phyloP scores from a whole-genome alignment of 106 monocot species.

The Allium cepa region DNA sequence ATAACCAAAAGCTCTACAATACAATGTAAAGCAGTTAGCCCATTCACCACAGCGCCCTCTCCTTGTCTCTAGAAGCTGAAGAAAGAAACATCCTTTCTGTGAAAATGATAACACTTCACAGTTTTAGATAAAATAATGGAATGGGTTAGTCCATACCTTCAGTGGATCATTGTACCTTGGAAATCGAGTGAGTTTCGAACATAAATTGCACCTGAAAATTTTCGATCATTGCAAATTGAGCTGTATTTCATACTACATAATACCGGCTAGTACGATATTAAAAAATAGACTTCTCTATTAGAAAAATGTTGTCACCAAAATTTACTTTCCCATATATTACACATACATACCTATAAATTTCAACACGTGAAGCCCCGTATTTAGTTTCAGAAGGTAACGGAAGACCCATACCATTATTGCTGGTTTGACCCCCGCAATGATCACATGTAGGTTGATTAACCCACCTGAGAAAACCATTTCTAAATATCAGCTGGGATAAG shows the following conservation, averaged over 20 bases:
- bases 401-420: constrained; percentile 59
- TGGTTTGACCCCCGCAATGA: constrained; percentile 55
- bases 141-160: constrained; percentile 36
- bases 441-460: constrained; percentile 78
- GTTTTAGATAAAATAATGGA: not conserved
- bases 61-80: constrained; percentile 90
- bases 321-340: no score
- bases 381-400: constrained; percentile 51
- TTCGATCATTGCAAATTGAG: not conserved
- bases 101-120: not conserved
- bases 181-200: constrained; percentile 70
- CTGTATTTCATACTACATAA: not conserved
- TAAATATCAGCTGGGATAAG: not conserved
- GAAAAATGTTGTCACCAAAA: no score
- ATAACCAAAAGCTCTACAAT: constrained; percentile 90
- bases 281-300: no score
- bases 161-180: constrained; percentile 84
- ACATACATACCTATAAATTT: constrained; percentile 55
- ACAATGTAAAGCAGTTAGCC: constrained; percentile 98
- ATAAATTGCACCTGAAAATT: constrained; percentile 53
- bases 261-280: no score
- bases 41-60: constrained; percentile 96
- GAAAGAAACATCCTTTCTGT: constrained; percentile 13
- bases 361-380: constrained; percentile 57
- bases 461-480: constrained; percentile 37